These are phyloP conservation scores for Polyplosphaeria fusca DNA, from an alignment of 495 filamentous ascomycete genomes.

Conservation along the genomic window DNA sequence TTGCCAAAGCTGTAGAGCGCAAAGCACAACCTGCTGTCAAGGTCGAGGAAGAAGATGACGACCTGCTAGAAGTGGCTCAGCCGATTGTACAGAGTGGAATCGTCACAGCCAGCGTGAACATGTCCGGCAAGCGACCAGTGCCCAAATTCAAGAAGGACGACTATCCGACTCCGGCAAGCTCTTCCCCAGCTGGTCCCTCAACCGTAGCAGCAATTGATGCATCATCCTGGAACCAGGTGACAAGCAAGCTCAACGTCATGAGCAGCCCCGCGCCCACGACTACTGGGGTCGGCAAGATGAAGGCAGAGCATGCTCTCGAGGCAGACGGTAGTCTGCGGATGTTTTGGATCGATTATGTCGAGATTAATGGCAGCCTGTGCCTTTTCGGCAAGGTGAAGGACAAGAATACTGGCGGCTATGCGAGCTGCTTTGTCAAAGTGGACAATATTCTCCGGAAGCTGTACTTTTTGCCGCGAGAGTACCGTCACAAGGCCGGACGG, in stretches of 20 bases:
- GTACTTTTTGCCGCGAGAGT: slow-evolving; percentile 83
- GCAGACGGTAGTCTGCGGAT: slow-evolving; percentile 86
- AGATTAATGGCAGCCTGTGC: slow-evolving; percentile 86
- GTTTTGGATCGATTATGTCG: slow-evolving; percentile 97
- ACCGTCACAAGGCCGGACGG: slow-evolving; percentile 59
- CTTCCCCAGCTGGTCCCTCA: slow-evolving; percentile 65
- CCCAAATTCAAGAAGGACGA: slow-evolving; percentile 69
- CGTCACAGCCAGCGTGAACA: slow-evolving; percentile 70
- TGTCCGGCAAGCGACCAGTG: slow-evolving; percentile 75
- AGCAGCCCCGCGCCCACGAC: slow-evolving; percentile 64
- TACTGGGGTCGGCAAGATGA: slow-evolving; percentile 70
- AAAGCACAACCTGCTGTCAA: slow-evolving; percentile 61
- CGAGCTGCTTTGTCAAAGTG: slow-evolving; percentile 93
- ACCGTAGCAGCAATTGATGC: slow-evolving; percentile 64
- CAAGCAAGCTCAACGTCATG: slow-evolving; percentile 79
- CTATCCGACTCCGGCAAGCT: slow-evolving; percentile 67
- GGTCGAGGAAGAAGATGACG: slow-evolving; percentile 64
- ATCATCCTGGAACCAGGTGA: slow-evolving; percentile 86
- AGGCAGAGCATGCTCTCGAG: slow-evolving; percentile 76
- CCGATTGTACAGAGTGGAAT: slow-evolving; percentile 62
- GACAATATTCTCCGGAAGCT: slow-evolving; percentile 93
- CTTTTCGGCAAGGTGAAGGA: slow-evolving; percentile 96
- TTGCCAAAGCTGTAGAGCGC: slow-evolving; percentile 72
- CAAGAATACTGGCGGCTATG: slow-evolving; percentile 71
- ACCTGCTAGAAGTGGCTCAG: slow-evolving; percentile 82